A percentile compares a stretch with the other conserved stretches of the same genome.
Conservation (phyloP, 2,329 filamentous ascomycete species). For the Fusarium sp. region DNA sequence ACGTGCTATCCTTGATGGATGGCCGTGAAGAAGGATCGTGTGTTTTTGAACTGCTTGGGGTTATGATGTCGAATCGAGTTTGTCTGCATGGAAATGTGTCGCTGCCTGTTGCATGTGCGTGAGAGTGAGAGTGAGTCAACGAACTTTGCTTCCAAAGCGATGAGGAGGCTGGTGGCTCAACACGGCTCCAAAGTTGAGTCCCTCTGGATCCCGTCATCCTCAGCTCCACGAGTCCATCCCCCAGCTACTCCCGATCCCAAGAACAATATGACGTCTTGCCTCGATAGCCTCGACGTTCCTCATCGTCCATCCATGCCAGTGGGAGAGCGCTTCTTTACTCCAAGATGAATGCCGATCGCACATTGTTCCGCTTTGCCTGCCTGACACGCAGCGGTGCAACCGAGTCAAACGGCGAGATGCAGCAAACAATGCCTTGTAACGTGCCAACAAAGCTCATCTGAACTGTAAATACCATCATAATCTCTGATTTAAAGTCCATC, state of each 20-base stretch:
- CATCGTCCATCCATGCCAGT: not conserved
- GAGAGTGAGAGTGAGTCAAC: too few species aligned
- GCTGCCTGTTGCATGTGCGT: too few species aligned
- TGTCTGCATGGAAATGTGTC: too few species aligned
- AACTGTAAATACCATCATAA: not conserved
- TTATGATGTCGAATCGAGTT: not conserved
- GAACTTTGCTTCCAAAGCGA: too few species aligned
- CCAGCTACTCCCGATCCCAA: not conserved
- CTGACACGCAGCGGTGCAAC: not conserved
- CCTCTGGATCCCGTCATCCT: too few species aligned
- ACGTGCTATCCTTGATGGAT: constrained; percentile 46
- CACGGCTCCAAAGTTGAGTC: too few species aligned
- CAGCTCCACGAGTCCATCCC: too few species aligned
- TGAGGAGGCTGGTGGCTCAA: too few species aligned
- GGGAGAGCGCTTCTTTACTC: not conserved
- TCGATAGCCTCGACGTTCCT: not conserved
- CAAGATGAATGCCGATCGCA: not conserved
- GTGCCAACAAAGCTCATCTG: not conserved
- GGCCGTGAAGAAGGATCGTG: constrained; percentile 53
- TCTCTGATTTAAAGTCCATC: not conserved
- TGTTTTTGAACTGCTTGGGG: not conserved
- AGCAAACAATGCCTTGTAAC: not conserved
- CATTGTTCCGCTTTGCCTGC: not conserved
- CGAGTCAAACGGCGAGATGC: not conserved
- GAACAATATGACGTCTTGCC: not conserved